A percentile compares a stretch with the other conserved stretches of the same genome.
Conservation (phyloP, 1,284 basidiomycete genomes). For the Papiliotrema nemorosa region DNA sequence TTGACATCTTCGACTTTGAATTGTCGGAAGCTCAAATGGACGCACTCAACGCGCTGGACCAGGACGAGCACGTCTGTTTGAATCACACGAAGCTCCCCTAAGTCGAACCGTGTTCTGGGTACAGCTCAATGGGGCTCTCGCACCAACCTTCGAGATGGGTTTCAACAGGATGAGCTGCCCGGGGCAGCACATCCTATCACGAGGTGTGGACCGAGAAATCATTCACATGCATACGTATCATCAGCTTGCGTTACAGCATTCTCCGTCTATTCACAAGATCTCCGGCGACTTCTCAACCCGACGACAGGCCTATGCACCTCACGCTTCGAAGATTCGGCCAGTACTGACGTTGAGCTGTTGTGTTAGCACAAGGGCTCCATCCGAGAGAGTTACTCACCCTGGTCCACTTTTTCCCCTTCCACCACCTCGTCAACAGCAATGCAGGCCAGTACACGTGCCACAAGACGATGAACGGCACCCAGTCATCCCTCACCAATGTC, state of each 20-base stretch:
- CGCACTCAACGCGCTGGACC: constrained; percentile 57
- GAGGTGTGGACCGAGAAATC: no score
- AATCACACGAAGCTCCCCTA: constrained; percentile 23
- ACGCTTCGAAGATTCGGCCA: constrained; percentile 35
- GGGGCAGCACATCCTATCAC: no score
- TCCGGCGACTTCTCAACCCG: no score
- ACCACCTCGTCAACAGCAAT: constrained; percentile 30
- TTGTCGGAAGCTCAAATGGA: constrained; percentile 61
- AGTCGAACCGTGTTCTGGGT: no score
- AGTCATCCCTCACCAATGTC: constrained; percentile 39
- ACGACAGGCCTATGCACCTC: no score
- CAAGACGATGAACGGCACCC: constrained; percentile 40
- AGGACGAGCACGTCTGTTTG: constrained; percentile 34
- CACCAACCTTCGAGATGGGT: no score
- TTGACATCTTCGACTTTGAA: constrained; percentile 65
- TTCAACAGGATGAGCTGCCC: no score
- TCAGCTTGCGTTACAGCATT: no score
- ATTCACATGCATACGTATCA: no score
- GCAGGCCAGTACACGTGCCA: constrained; percentile 41
- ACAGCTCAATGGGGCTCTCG: no score
- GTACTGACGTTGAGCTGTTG: constrained; percentile 35
- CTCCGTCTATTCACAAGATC: no score
- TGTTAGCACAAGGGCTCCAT: neutral
- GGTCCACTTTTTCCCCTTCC: constrained; percentile 41
- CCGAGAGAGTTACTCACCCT: constrained; percentile 23